Base-by-base conservation (phyloP, 768 basidiomycete species). In the Lentinula raphanica region DNA sequence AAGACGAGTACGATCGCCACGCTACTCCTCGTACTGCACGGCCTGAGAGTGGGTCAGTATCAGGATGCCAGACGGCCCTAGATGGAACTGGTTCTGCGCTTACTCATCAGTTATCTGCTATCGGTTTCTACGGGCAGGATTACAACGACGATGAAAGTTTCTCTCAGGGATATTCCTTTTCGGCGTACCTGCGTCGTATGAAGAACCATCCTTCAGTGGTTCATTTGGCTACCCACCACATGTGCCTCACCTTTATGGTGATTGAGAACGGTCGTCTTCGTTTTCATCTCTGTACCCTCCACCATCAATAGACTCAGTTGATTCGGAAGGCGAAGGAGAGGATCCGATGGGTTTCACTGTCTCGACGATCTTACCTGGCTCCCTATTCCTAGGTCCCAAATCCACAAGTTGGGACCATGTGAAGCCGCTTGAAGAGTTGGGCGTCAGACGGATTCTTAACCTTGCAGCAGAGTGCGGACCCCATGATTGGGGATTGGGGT, bases 341-440 rank as follows among this genome's bases (percentile, higher is more conserved):
- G 73, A 83, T 23, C 79, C 83, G 63, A 84, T 85, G 4, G 71
- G 72, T 5, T 98, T 97, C 68, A 74, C 79, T n/a, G 84, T 97
- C 36, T 96, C 94, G 15, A 90, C 89, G 19, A 97, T 98, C 62
- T 77, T 98, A 2, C 94, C 95, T 2, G 82, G 85, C 58, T 97
- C 96, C 73, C 75, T 98, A 27, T 98, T 84, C 71, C 80, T 98
- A 31, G 96, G 95, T 1, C 92, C 95, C 0, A 96, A 98, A 70
- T 77, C 91, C 27, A 87, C 87, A 3, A 71, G 76, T 12, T 76
- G 78, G 53, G 87, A 86, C 61, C 92, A 98, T 64, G 88, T 93
- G 17, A 76, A 82, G 21, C 85, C 88, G 71, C 74, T 98, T 45
- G 77, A 84, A 60, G 74, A 76, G 0, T 72, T 94, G 17, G 94